These are phyloP conservation scores for Saturnispora bothae DNA, from an alignment of 805 yeast species.

Conservation along the genomic window DNA sequence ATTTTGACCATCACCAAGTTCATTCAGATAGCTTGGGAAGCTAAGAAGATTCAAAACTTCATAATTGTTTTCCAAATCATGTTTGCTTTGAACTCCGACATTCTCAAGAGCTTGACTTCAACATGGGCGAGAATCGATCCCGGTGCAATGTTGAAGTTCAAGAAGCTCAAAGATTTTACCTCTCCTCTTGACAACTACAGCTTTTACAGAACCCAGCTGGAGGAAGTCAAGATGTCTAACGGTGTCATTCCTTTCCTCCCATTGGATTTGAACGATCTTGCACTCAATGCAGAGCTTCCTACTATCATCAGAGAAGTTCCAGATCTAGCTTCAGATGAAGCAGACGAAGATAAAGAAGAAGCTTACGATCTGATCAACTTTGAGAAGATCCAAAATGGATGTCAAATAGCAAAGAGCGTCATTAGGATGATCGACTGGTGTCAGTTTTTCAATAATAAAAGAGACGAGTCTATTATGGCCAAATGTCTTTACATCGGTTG, in stretches of 20 bases:
- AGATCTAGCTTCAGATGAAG: constrained; percentile 4
- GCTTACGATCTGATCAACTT: constrained; percentile 52
- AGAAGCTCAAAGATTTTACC: constrained; percentile 56
- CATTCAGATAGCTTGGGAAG: constrained; percentile 74
- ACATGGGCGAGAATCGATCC: constrained; percentile 72
- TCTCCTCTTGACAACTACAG: constrained; percentile 69
- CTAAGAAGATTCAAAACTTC: constrained; percentile 65
- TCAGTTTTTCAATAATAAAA: constrained; percentile 44
- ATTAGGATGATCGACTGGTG: constrained; percentile 84
- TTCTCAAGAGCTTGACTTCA: constrained; percentile 44
- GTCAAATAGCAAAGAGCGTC: constrained; percentile 65
- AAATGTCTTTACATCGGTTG: constrained; percentile 77
- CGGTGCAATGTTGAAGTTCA: constrained; percentile 59
- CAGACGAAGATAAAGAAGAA: constrained; percentile 11
- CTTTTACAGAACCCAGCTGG: constrained; percentile 53
- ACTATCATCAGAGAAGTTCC: constrained; percentile 28
- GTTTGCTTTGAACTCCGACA: constrained; percentile 64
- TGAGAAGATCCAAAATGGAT: constrained; percentile 64
- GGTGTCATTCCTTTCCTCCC: constrained; percentile 93
- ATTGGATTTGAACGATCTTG: constrained; percentile 70
- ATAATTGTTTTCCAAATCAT: constrained; percentile 83
- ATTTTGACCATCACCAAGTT: constrained; percentile 70
- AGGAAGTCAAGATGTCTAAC: constrained; percentile 40
- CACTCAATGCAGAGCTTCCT: constrained; percentile 59
- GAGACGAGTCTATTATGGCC: constrained; percentile 57